Base-by-base conservation (phyloP, 148 eudicot species). In the Dianthus caryophyllus region DNA sequence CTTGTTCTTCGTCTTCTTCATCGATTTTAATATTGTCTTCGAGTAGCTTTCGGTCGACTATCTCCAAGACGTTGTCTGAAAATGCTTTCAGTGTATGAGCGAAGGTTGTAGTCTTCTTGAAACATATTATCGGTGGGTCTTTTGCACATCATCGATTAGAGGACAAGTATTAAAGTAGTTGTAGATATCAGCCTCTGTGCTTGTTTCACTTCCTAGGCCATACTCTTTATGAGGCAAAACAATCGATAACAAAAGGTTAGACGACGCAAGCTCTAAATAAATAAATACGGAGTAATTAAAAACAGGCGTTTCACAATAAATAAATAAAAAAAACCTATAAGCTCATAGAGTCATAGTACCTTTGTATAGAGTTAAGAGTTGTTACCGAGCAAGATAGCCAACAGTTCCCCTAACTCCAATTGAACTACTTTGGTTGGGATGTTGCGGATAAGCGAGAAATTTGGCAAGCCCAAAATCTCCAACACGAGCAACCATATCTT, bases 401-500 rank as follows among this genome's bases (percentile, higher is more conserved):
- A 74, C 21, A 13, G 84, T 73, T 31, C 80, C 80, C 61, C 57
- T 77, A 22, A 77, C 21, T 9, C 69, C 73, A 56, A 20, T 21
- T 15, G 81, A 54, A 65, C 71, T 73, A 67, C 65, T 71, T 53
- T 66, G 65, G 20, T 41, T 52, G 2, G 66, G 52, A 11, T 56
- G 55, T 25, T 13, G 20, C 17, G 55, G 47, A 29, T 76, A 33
- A 17, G 52, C 33, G 25, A 68, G 33, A 50, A 77, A 48, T 66
- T 53, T 77, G 26, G 84, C 70, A 9, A 77, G 51, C 4, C 80
- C 78, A 31, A 76, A 80, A 47, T 80, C 83, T 2, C 80, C 80
- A 18, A 76, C 69, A 73, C 66, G 80, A 14, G 83, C 83, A 27
- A 46, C 68, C 77, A 80, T 73, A 27, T 56, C 71, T 18, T 52